Percentiles rank a stretch among this genome's conserved stretches.
Conservation (phyloP, 2,329 filamentous ascomycete species). For the Arthrobotrys sphaeroides region DNA sequence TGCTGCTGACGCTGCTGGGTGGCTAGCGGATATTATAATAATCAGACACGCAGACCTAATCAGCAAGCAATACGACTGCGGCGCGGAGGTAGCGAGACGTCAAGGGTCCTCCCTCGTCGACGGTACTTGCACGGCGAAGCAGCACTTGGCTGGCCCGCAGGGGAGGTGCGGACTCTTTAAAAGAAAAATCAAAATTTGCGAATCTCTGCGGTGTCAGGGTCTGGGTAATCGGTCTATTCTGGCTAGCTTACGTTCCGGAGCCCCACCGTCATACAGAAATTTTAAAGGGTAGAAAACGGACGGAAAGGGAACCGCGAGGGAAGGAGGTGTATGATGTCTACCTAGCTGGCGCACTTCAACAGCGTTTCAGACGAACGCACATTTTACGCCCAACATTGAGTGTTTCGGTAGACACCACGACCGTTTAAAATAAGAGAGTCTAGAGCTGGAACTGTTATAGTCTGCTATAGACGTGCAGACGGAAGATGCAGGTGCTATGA, state of each 20-base stretch:
- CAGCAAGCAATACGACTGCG: conserved; percentile 50
- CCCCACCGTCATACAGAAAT: conserved; percentile 30
- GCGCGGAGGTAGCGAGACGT: conserved; percentile 49
- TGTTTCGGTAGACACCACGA: conserved; percentile 3
- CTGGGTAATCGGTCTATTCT: conserved; percentile 15
- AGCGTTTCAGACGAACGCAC: conserved; percentile 28
- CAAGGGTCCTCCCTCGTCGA: conserved; percentile 48
- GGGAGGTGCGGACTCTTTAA: conserved; percentile 26
- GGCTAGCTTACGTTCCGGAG: conserved; percentile 25
- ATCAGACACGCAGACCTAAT: conserved; percentile 41
- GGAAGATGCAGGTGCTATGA: conserved; percentile 40
- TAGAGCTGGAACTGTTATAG: conserved; percentile 1
- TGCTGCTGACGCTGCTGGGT: conserved; percentile 38
- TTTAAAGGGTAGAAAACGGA: conserved; percentile 5
- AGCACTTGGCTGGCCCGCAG: conserved; percentile 46
- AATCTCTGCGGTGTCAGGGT: conserved; percentile 25
- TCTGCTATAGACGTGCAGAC: conserved; percentile 26
- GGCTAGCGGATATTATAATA: conserved; percentile 45
- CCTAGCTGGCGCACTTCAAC: not conserved
- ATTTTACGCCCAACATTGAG: not conserved
- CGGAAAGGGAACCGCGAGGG: conserved; percentile 25
- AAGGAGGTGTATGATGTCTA: conserved; percentile 20
- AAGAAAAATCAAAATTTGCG: conserved; percentile 26
- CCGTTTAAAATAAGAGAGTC: not conserved
- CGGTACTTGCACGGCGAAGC: conserved; percentile 42